These are phyloP conservation scores for Xylaria sp. DNA, from an alignment of 2,329 filamentous ascomycete genomes.

Conservation along the genomic window DNA sequence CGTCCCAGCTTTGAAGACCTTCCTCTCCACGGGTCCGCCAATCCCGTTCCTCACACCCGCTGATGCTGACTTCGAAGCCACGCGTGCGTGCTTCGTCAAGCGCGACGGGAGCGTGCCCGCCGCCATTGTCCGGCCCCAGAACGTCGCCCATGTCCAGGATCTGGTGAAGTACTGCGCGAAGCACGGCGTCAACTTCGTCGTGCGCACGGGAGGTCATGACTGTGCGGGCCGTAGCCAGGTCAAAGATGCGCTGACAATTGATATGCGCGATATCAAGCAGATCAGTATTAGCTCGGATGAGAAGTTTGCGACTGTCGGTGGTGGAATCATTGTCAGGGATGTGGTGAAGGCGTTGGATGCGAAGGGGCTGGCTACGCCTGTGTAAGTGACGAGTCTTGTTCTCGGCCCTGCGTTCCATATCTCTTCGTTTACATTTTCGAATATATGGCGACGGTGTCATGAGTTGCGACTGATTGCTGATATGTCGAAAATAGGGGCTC, in stretches of 20 bases:
- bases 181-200: constrained; percentile 19
- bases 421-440: neutral
- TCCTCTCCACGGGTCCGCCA: neutral
- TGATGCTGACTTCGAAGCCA: constrained; percentile 16
- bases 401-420: neutral
- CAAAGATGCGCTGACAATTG: constrained; percentile 32
- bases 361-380: constrained; percentile 28
- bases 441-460: neutral
- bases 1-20: neutral
- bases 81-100: constrained; percentile 7
- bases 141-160: constrained; percentile 15
- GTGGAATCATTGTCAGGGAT: constrained; percentile 31
- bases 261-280: constrained; percentile 34
- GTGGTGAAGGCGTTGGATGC: constrained; percentile 26
- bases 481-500: constrained; percentile 7
- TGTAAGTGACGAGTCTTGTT: constrained; percentile 14
- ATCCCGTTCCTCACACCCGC: neutral
- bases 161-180: constrained; percentile 18
- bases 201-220: constrained; percentile 34
- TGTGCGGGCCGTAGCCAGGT: constrained; percentile 28
- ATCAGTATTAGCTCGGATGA: constrained; percentile 26
- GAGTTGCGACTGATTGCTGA: neutral
- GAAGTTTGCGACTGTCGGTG: constrained; percentile 32
- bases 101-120: constrained; percentile 3
- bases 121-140: constrained; percentile 20